These are phyloP conservation scores for Apophysomyces elegans DNA, from an alignment of 371 early-diverging fungal genomes.

Conservation along the genomic window DNA sequence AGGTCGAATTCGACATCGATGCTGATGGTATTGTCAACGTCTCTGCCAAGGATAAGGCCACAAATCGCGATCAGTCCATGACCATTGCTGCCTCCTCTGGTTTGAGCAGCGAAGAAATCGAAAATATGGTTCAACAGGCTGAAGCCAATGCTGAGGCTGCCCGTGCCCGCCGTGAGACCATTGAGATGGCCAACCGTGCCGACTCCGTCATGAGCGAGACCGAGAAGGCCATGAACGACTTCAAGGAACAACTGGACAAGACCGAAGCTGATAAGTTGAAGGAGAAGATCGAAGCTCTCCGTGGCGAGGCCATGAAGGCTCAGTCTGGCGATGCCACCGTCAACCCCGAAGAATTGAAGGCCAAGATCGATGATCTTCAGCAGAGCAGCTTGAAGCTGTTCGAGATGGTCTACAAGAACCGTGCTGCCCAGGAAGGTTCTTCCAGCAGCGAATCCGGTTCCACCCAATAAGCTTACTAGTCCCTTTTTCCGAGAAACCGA, in stretches of 20 bases:
- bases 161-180: constrained; percentile 88
- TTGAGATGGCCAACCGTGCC: constrained; percentile 94
- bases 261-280: constrained; percentile 83
- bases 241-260: constrained; percentile 90
- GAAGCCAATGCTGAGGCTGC: constrained; percentile 92
- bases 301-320: constrained; percentile 71
- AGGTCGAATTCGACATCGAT: constrained; percentile 99
- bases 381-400: constrained; percentile 91
- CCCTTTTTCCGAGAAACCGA: neutral
- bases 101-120: constrained; percentile 94
- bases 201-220: constrained; percentile 91
- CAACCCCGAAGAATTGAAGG: constrained; percentile 75
- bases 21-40: constrained; percentile 99
- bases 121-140: constrained; percentile 95
- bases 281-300: constrained; percentile 76
- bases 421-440: constrained; percentile 34
- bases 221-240: constrained; percentile 93
- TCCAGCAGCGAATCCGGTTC: constrained; percentile 9
- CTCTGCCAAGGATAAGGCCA: constrained; percentile 96
- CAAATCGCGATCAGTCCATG: constrained; percentile 92
- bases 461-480: neutral
- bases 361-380: constrained; percentile 83
- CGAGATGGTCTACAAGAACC: constrained; percentile 95
- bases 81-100: constrained; percentile 98
- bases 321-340: constrained; percentile 64